Conservation (phyloP, 192 early-diverging fungal genomes). For the Backusella tarrabulga region DNA sequence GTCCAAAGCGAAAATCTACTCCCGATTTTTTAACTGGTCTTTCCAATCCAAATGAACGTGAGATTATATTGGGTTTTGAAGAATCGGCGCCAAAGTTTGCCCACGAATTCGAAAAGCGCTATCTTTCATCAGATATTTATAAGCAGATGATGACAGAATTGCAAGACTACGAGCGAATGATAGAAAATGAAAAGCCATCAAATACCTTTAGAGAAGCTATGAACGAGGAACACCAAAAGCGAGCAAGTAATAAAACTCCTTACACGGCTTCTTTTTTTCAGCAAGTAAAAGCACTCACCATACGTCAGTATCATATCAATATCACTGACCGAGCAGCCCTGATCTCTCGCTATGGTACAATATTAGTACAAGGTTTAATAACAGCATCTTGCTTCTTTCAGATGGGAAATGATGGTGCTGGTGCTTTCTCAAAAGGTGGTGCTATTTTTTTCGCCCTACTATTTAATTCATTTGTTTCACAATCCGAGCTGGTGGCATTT, state of each 20-base stretch:
- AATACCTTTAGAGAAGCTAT: constrained; percentile 46
- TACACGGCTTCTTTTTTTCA: constrained; percentile 66
- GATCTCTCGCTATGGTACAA: constrained; percentile 51
- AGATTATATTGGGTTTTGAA: constrained; percentile 51
- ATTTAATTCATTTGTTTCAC: constrained; percentile 56
- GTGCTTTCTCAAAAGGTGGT: constrained; percentile 78
- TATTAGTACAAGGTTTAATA: constrained; percentile 62
- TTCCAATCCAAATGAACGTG: constrained; percentile 58
- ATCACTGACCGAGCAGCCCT: constrained; percentile 47
- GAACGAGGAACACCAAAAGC: constrained; percentile 52
- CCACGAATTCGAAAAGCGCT: constrained; percentile 63
- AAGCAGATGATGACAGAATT: constrained; percentile 38
- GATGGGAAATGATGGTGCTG: constrained; percentile 51
- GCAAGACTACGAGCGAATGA: constrained; percentile 39
- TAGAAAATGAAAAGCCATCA: constrained; percentile 19
- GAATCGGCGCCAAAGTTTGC: constrained; percentile 53
- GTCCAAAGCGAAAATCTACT: constrained; percentile 62
- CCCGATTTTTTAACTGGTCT: constrained; percentile 73
- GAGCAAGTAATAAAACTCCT: constrained; percentile 46
- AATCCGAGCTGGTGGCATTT: constrained; percentile 69
- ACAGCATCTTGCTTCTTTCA: constrained; percentile 68
- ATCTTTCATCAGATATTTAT: constrained; percentile 44
- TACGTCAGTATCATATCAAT: constrained; percentile 65
- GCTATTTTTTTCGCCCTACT: constrained; percentile 64
- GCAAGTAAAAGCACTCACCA: constrained; percentile 57